Conservation (phyloP, 805 yeast species). For the Starmerella sirachaensis region DNA sequence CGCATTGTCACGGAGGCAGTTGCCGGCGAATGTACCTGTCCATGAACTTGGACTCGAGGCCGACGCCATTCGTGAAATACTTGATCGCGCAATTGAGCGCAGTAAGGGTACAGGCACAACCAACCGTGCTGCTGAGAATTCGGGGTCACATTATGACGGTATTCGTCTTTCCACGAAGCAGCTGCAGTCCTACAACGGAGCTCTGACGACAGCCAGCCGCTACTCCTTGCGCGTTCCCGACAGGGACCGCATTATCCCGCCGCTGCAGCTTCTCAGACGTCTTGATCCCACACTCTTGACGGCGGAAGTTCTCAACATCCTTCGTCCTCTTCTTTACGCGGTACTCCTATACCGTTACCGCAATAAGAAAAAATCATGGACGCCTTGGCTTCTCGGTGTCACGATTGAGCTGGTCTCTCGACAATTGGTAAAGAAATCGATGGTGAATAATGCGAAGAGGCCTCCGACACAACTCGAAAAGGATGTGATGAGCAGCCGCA, state of each 20-base stretch:
- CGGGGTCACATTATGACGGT: not conserved
- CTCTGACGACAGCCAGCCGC: not conserved
- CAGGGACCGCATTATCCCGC: conserved; percentile 28
- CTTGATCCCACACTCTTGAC: conserved; percentile 19
- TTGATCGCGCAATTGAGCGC: not conserved
- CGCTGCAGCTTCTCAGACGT: conserved; percentile 25
- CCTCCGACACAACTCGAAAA: conserved; percentile 24
- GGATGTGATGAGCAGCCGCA: conserved; percentile 23
- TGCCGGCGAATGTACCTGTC: conserved; percentile 24
- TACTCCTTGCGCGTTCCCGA: conserved; percentile 16
- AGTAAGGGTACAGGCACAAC: not conserved
- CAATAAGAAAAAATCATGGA: conserved; percentile 25
- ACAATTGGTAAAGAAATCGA: conserved; percentile 21
- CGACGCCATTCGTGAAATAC: conserved; percentile 20
- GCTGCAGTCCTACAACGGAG: not conserved
- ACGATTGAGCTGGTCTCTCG: conserved; percentile 28
- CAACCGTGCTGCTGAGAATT: not conserved
- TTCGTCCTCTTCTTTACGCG: conserved; percentile 33
- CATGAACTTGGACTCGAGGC: conserved; percentile 31
- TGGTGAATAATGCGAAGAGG: not conserved
- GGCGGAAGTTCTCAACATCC: conserved; percentile 29
- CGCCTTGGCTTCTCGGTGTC: conserved; percentile 33
- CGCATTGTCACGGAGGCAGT: conserved; percentile 23
- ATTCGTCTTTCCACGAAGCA: not conserved
- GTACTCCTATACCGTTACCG: conserved; percentile 24